These are phyloP conservation scores for Macaranga tanarius DNA, from an alignment of 441 rosid genomes.

Conservation along the genomic window DNA sequence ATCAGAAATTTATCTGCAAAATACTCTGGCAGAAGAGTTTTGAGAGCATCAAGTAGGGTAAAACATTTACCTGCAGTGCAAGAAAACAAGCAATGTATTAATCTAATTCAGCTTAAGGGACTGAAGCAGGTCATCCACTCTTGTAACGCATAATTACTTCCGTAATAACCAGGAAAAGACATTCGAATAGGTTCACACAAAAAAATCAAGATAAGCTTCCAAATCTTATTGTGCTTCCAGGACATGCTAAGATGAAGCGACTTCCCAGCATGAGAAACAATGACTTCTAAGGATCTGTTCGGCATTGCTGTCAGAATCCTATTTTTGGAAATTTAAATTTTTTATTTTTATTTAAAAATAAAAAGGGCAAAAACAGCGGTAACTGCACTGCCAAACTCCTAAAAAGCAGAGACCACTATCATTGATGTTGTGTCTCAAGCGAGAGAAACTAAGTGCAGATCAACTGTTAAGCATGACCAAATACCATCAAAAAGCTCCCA, in stretches of 20 bases:
- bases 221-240: too few relatives aligned
- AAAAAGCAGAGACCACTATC: too few relatives aligned
- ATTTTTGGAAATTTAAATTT: too few relatives aligned
- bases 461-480: not conserved
- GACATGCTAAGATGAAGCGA: too few relatives aligned
- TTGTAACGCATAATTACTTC: too few relatives aligned
- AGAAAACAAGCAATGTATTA: not conserved
- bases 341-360: too few relatives aligned
- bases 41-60: constrained; percentile 62
- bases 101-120: not conserved
- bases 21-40: constrained; percentile 58
- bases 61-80: constrained; percentile 63
- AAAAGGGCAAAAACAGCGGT: too few relatives aligned
- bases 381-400: too few relatives aligned
- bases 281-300: too few relatives aligned
- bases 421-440: not conserved
- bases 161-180: not conserved
- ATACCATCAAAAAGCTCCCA: not conserved
- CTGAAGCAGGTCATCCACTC: not conserved
- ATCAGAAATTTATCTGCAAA: constrained; percentile 24
- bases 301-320: too few relatives aligned
- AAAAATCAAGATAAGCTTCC: too few relatives aligned
- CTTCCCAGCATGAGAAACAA: too few relatives aligned
- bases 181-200: not conserved
- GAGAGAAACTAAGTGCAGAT: not conserved